These are phyloP conservation scores for Populus hybrid DNA, from an alignment of 441 rosid species.

Conservation along the genomic window DNA sequence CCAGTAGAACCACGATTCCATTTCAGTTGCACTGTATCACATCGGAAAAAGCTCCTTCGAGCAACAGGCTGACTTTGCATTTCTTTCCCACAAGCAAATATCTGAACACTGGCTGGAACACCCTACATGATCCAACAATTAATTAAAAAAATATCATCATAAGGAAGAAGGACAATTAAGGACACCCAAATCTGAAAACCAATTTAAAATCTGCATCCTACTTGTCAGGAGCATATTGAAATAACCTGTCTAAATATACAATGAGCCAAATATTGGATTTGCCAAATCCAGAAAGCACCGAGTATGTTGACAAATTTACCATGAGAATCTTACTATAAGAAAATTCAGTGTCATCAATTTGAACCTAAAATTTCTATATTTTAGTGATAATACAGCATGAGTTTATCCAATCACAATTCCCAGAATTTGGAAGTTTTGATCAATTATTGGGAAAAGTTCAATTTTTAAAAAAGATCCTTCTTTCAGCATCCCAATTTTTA, in stretches of 20 bases:
- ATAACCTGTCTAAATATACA: neutral
- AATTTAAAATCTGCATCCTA: slow-evolving; percentile 6
- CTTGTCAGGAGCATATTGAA: neutral
- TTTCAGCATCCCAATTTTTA: neutral
- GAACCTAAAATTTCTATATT: slow-evolving; percentile 4
- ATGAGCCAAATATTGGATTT: neutral
- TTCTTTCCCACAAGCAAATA: slow-evolving; percentile 64
- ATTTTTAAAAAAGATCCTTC: neutral
- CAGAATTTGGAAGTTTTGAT: neutral
- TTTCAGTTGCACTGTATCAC: slow-evolving; percentile 75
- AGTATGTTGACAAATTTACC: neutral
- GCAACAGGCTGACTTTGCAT: slow-evolving; percentile 72
- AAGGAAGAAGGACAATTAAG: neutral
- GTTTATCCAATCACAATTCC: neutral
- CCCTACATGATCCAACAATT: slow-evolving; percentile 46
- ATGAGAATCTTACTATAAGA: slow-evolving; percentile 8
- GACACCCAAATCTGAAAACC: neutral
- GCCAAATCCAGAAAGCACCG: neutral
- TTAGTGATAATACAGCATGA: neutral
- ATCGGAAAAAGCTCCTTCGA: slow-evolving; percentile 76
- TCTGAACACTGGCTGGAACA: slow-evolving; percentile 88
- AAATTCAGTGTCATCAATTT: neutral
- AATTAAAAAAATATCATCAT: neutral
- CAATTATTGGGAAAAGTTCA: neutral
- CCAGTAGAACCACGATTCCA: slow-evolving; percentile 90